phyloP scores from a whole-genome alignment of 2,329 filamentous ascomycete genomes.

The Blastomyces gilchristii region DNA sequence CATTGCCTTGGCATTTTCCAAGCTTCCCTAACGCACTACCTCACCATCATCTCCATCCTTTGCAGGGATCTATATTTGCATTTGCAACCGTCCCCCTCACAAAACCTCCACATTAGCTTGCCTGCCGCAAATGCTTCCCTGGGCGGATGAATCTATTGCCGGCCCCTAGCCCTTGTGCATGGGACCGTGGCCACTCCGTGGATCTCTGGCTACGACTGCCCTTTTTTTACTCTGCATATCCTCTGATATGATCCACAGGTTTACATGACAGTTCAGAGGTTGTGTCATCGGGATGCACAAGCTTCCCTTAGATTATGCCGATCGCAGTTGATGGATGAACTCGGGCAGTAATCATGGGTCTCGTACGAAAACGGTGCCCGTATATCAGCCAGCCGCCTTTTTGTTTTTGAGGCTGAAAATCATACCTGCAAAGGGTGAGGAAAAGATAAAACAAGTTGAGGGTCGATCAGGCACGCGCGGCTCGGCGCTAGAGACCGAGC shows the following conservation, averaged over 20 bases:
- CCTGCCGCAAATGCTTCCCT: slow-evolving; percentile 22
- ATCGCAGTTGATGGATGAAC: slow-evolving; percentile 15
- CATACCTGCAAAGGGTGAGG: slow-evolving; percentile 2
- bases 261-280: slow-evolving; percentile 27
- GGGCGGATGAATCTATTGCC: slow-evolving; percentile 21
- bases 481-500: slow-evolving; percentile 22
- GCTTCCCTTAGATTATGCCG: slow-evolving; percentile 24
- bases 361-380: background rate
- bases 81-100: slow-evolving; percentile 22
- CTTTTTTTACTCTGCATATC: background rate
- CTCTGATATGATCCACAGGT: slow-evolving; percentile 20
- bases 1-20: background rate
- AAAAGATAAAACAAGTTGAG: slow-evolving; percentile 19
- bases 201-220: slow-evolving; percentile 26
- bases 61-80: slow-evolving; percentile 17
- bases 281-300: slow-evolving; percentile 23
- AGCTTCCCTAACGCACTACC: background rate
- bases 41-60: slow-evolving; percentile 20
- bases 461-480: slow-evolving; percentile 18
- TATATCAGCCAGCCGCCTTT: background rate
- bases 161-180: slow-evolving; percentile 21
- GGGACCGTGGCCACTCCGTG: slow-evolving; percentile 15
- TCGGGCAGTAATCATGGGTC: background rate
- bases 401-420: background rate
- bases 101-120: slow-evolving; percentile 19